Base-by-base conservation (phyloP, 228 moss, liverwort and hornwort genomes). In the Sphagnum magellanicum region DNA sequence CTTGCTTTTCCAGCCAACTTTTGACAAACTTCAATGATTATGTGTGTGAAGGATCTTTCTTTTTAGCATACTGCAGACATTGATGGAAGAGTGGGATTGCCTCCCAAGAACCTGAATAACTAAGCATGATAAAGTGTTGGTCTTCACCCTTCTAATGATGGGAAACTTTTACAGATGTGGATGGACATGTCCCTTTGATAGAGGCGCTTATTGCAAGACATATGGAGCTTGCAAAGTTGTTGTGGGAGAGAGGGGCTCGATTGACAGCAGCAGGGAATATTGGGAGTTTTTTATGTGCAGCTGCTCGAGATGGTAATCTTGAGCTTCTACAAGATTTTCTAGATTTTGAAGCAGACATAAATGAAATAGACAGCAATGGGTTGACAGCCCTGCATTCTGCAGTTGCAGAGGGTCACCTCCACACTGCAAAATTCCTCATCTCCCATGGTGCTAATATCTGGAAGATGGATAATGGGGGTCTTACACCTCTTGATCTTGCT, bases 211-310 rank as follows among this genome's bases (percentile, higher is more conserved):
- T 83, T 4, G 84, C 84, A 1, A 81, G 83, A 5, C 77, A 90
- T 63, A 76, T 70, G 8, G 79, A 83, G 7, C 83, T 83, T 16
- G 93, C 91, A 61, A 82, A 80, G 52, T 6, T 89, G 5, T 67
- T 97, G 2, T 82, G 79, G 82, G 90, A 89, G 61, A 83, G 91
- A 61, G 97, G 87, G 51, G 97, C 86, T 60, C 81, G 78, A n/a
- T 17, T 91, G 52, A 68, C 77, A 14, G 78, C 88, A 15, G 78
- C 88, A 15, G 88, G 88, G 49, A 75, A 85, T 73, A 75, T 69
- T 6, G 91, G 86, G 15, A 83, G 74, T 17, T 73, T 88, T 53
- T 73, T 93, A 67, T 80, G 79, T 50, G 75, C 72, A 70, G 86
- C 86, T 4, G 90, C 88, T 48, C 73, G 72, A 16, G 90, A 97